Evolutionary conservation across 108 stramenopile genomes (phyloP), one percentile per base, ranked within the genome.

Genomic region (Nitzschia sp.): DNA sequence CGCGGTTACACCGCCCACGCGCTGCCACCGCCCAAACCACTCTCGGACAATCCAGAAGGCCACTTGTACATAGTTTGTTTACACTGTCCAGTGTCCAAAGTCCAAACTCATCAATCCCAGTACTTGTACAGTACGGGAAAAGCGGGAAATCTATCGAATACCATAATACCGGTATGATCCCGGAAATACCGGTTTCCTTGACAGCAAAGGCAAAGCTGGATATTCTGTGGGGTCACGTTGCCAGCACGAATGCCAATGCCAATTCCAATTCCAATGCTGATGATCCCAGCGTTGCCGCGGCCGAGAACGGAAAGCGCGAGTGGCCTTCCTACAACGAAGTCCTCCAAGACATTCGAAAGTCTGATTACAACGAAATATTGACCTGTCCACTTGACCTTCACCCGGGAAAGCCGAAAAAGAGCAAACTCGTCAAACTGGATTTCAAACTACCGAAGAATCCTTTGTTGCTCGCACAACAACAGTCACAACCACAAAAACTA

Each of bases 301-400:
- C 6, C 38, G 38, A 9, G 9, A 41, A 13, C 38, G 38, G 38
- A 41, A 41, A 41, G 13, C 52, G 52, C 13, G 6, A 57, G 28
- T 72, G 64, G 68, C 80, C 83, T 3, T 72, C 73, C 29, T 80
- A 84, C 30, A 73, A 68, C 66, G 56, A 30, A 56, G 54, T 73
- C 44, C 29, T 63, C 9, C 28, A 34, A 17, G 52, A 66, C 48
- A 41, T 73, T 6, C 13, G 32, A 35, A 55, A 53, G 16, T 25
- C 27, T 25, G 74, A 75, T 31, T 75, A 75, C 60, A 61, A 45
- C 17, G 60, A 75, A 35, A 69, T 26, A 50, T 44, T 75, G 44
- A 59, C 52, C 2, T 75, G 74, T 32, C 74, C 74, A 3, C 36
- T 45, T 26, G 74, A 75, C 53, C 11, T 73, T 22, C 63, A 41